Evolutionary conservation across 768 basidiomycete genomes (phyloP).

Genomic region (Pisolithus tinctorius): DNA sequence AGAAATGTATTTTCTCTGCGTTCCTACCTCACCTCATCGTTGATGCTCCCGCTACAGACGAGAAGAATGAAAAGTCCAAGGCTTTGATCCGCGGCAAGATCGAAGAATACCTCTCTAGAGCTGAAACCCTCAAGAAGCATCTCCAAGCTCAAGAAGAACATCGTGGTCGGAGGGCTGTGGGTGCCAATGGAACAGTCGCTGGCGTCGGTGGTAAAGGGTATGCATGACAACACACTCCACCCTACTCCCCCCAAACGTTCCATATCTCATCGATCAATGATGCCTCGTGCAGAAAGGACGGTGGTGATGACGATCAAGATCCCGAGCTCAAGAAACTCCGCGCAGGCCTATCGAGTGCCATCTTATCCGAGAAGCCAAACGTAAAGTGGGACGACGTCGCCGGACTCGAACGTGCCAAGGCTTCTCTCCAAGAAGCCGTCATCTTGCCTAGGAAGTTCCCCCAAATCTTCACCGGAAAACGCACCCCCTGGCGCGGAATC

Average conservation of each 20-base stretch:
- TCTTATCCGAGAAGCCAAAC: slow-evolving; percentile 89
- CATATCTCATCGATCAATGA: neutral
- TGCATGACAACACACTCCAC: slow-evolving; percentile 9
- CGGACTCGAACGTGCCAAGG: slow-evolving; percentile 91
- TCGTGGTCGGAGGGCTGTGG: slow-evolving; percentile 38
- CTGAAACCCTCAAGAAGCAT: slow-evolving; percentile 88
- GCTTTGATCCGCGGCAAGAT: slow-evolving; percentile 81
- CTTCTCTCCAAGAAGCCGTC: slow-evolving; percentile 94
- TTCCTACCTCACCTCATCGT: neutral
- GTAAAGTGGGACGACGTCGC: slow-evolving; percentile 99
- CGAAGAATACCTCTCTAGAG: slow-evolving; percentile 84
- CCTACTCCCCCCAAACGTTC: neutral
- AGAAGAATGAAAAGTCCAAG: slow-evolving; percentile 94
- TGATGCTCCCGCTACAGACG: slow-evolving; percentile 33
- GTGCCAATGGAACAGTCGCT: slow-evolving; percentile 41
- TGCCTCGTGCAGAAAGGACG: slow-evolving; percentile 30
- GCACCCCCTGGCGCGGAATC: slow-evolving; percentile 96
- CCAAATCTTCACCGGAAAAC: slow-evolving; percentile 96
- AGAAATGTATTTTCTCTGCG: slow-evolving; percentile 57
- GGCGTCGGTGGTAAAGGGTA: slow-evolving; percentile 41
- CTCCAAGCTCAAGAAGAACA: slow-evolving; percentile 58
- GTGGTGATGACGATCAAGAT: slow-evolving; percentile 66
- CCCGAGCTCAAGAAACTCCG: slow-evolving; percentile 95
- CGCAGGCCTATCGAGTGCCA: slow-evolving; percentile 82
- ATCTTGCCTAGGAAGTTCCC: slow-evolving; percentile 99